Percentiles rank a stretch among this genome's conserved stretches.
phyloP scores from a whole-genome alignment of 208 protist species.

The Phytomonas francai region DNA sequence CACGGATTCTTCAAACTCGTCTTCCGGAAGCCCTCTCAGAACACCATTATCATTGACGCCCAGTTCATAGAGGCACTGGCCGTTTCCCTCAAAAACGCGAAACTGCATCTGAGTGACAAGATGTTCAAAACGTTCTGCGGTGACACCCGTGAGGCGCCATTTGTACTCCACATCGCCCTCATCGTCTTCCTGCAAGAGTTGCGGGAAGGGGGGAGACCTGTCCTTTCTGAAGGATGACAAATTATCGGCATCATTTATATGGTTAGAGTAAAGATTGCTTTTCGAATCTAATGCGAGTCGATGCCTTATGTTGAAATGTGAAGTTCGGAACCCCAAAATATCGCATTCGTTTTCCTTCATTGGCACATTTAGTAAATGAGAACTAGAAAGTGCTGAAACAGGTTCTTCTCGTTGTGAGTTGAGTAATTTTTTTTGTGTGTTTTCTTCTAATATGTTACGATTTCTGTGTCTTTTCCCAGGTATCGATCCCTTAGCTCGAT shows the following conservation, averaged over 20 bases:
- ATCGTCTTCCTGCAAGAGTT: conserved; percentile 82
- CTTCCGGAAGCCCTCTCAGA: conserved; percentile 58
- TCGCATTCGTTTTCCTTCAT: background rate
- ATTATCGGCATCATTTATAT: background rate
- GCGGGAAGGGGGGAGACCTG: background rate
- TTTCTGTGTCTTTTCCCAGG: background rate
- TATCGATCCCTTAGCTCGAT: background rate
- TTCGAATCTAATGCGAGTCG: background rate
- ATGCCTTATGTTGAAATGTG: background rate
- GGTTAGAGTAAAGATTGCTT: background rate
- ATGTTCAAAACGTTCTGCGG: conserved; percentile 80
- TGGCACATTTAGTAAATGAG: background rate
- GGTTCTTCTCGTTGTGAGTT: background rate
- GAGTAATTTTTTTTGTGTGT: background rate
- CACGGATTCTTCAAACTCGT: conserved; percentile 78
- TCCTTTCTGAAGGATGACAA: background rate
- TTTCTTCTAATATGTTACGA: background rate
- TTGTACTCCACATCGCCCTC: conserved; percentile 96
- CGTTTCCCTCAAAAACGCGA: conserved; percentile 85
- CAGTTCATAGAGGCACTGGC: conserved; percentile 92
- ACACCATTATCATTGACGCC: conserved; percentile 90
- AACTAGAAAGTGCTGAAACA: background rate
- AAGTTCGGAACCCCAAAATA: background rate
- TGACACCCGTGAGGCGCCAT: conserved; percentile 85
- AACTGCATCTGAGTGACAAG: conserved; percentile 94